Evolutionary conservation across 208 protist genomes (phyloP).

Genomic region (Leishmania martiniquensis): DNA sequence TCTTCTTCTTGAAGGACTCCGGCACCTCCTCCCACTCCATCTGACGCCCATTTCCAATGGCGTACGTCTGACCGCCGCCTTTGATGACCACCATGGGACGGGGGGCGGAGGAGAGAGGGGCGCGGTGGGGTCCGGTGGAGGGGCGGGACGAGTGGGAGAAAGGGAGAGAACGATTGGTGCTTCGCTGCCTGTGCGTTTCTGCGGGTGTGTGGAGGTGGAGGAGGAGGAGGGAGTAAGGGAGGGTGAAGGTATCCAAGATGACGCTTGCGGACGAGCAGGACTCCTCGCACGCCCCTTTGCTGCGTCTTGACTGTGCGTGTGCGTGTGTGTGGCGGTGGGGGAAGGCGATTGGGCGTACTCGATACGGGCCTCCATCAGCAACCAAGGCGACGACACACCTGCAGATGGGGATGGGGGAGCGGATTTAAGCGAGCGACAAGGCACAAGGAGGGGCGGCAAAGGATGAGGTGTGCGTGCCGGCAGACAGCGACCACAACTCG

Average conservation of each 20-base stretch:
- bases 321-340: background rate
- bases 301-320: background rate
- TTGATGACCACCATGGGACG: constrained; percentile 77
- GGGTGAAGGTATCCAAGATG: background rate
- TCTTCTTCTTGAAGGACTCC: constrained; percentile 67
- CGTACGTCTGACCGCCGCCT: constrained; percentile 75
- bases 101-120: background rate
- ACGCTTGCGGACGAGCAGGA: no score
- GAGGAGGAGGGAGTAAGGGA: background rate
- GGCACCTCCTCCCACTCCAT: constrained; percentile 85
- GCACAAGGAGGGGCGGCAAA: no score
- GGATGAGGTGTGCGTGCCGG: background rate
- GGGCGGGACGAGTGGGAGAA: no score
- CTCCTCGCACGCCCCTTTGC: no score
- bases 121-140: no score
- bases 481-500: background rate
- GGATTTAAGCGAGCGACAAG: no score
- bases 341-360: background rate
- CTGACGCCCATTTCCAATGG: constrained; percentile 70
- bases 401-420: no score
- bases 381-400: background rate
- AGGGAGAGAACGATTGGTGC: constrained; percentile 5
- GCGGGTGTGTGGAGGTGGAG: constrained; percentile 8
- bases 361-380: background rate
- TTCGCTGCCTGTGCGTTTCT: background rate